Evolutionary conservation across 2,329 filamentous ascomycete genomes (phyloP), one percentile per base, ranked within the genome.

Genomic region (Penicillium concentricum): DNA sequence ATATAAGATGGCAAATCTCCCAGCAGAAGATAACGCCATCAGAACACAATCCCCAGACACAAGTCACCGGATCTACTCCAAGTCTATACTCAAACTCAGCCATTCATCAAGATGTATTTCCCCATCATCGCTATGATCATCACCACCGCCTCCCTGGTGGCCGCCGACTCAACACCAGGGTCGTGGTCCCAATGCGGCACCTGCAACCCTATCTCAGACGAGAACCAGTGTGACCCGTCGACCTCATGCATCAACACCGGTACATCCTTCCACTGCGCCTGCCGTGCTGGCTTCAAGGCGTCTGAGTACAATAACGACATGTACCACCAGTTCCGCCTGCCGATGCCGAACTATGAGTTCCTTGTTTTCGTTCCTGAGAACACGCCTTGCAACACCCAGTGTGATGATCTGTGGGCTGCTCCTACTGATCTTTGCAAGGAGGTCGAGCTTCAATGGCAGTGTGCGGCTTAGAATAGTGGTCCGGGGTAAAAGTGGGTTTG

Each of bases 231-330:
- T 61, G 72, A 78, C 58, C 64, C 74, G 41, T 77, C 74, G 15
- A 78, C 76, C 24, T 77, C 76, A 7, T 78, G 76, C 64, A 78
- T 77, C 61, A 76, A 72, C 67, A 76, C 74, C 1, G 74, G 74
- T 48, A 64, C 62, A 6, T 59, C 66, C 22, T 76, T 75, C 71
- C 73, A 76, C 65, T 76, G 74, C 53, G 74, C 74, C 62, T 76
- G 74, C 58, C 73, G 74, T 54, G 74, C 74, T 20, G 74, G 74
- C 38, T 76, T 73, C 61, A 76, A 76, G 67, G 71, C 73, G 30
- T 72, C 69, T 18, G 26, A 54, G 18, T 9, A 65, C 39, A 69
- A 75, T 57, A 56, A 65, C 13, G 59, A 75, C 52, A 52, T 69
- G 46, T 47, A 56, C 20, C 61, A 69, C 54, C 72, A 76, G 61